phyloP scores from a whole-genome alignment of 805 yeast genomes.

The Candida suzukii region DNA sequence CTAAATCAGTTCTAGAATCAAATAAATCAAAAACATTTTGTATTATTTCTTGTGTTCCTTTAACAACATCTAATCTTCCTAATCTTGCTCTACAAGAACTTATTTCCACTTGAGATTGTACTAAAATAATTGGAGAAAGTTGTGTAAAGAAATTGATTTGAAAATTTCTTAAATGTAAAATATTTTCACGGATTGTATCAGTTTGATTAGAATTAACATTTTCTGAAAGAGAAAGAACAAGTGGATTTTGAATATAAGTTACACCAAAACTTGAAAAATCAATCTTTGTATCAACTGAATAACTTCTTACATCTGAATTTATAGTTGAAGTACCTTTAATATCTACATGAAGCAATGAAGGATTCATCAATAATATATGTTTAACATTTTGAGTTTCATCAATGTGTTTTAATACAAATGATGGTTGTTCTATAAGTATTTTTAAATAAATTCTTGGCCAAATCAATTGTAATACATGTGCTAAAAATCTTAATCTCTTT shows the following conservation, averaged over 20 bases:
- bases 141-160: constrained; percentile 8
- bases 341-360: constrained; percentile 17
- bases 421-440: constrained; percentile 21
- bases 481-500: neutral
- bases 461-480: neutral
- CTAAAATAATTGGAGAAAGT: neutral
- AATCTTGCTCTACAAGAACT: neutral
- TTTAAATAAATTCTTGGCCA: constrained; percentile 17
- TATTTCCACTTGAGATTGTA: constrained; percentile 7
- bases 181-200: constrained; percentile 1
- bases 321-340: neutral
- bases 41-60: constrained; percentile 18
- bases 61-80: constrained; percentile 20
- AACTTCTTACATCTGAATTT: neutral
- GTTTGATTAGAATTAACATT: neutral
- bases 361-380: constrained; percentile 13
- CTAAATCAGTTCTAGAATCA: neutral
- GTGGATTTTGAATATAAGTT: constrained; percentile 12
- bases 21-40: constrained; percentile 3
- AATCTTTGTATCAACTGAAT: constrained; percentile 8
- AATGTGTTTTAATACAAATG: constrained; percentile 14
- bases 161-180: constrained; percentile 9
- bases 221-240: neutral
- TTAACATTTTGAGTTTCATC: constrained; percentile 4
- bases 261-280: constrained; percentile 15